Evolutionary conservation across 2,329 filamentous ascomycete genomes (phyloP), one percentile per base, ranked within the genome.

Genomic region (Trichoderma pleuroti): DNA sequence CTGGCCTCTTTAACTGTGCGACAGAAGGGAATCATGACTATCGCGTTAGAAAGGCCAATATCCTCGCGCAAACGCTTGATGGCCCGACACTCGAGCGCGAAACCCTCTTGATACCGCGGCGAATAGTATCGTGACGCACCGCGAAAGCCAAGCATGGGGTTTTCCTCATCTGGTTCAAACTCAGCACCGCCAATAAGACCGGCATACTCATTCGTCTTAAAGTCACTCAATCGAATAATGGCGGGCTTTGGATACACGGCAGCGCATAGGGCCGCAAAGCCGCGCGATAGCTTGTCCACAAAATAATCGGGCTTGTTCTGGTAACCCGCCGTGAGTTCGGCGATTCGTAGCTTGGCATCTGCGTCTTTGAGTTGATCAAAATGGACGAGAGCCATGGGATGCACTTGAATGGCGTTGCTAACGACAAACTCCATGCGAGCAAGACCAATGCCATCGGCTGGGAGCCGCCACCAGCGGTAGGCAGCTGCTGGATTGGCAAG

Each of bases 71-170:
- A 71, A n/a, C 73, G 75, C 72, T 79, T 80, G 68, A 82, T 78
- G 8, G 81, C 80, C 12, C 74, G 77, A 71, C 81, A 82, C 70
- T 82, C 81, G 10, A 82, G 77, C 2, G 76, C 79, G 59, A 82
- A 82, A 1, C 79, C 81, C 28, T 82, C 80, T 34, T 70, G 75
- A 71, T 82, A 82, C 3, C 71, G 77, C 6, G 80, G 76, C 26
- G 80, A 82, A 74, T 82, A 82, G 75, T 82, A 82, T 10, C 80
- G 78, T 5, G 80, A 82, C 18, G 81, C 81, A 26, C 81, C 81
- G 8, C 80, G 80, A 72, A 82, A 82, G 10, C 81, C 81, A 9
- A 82, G 72, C 80, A 82, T 82, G 2, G 81, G 81, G 54, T 82
- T 82, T 30, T 82, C 79, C 64, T 82, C 80, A 24, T 76, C 72